A percentile compares a stretch with the other conserved stretches of the same genome.
Evolutionary conservation across 441 rosid species (phyloP).

Genomic region (Pelargonium cotyledonis): DNA sequence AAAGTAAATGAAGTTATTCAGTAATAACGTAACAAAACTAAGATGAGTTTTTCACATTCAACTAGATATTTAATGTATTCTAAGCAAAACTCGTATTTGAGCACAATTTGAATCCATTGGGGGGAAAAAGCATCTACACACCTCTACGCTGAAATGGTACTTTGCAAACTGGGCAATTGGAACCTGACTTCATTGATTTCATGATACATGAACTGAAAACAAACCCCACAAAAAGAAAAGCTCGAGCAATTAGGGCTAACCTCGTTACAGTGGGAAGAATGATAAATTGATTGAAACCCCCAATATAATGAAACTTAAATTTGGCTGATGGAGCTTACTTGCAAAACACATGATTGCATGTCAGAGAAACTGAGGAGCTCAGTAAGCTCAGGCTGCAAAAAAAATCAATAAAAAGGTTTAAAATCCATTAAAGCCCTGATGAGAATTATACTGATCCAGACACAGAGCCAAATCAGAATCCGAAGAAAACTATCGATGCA

Average conservation of each 20-base stretch:
- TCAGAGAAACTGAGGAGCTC: constrained; percentile 54
- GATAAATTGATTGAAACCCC: neutral
- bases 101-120: neutral
- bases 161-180: constrained; percentile 81
- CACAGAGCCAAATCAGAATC: neutral
- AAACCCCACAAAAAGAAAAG: neutral
- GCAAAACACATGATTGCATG: constrained; percentile 92
- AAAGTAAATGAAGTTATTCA: constrained; percentile 8
- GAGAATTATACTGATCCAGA: neutral
- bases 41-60: neutral
- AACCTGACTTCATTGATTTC: constrained; percentile 68
- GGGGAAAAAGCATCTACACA: constrained; percentile 17
- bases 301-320: neutral
- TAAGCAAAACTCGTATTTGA: too few species aligned
- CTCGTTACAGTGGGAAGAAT: neutral
- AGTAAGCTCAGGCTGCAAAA: constrained; percentile 70
- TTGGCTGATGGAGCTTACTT: constrained; percentile 39
- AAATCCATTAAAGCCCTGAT: neutral
- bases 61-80: neutral
- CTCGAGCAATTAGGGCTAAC: neutral
- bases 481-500: neutral
- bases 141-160: constrained; percentile 70
- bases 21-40: neutral
- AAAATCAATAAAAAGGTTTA: neutral
- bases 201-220: constrained; percentile 54